A percentile compares a stretch with the other conserved stretches of the same genome.
phyloP scores from a whole-genome alignment of 2,329 filamentous ascomycete genomes.

The Colletotrichum filicis region DNA sequence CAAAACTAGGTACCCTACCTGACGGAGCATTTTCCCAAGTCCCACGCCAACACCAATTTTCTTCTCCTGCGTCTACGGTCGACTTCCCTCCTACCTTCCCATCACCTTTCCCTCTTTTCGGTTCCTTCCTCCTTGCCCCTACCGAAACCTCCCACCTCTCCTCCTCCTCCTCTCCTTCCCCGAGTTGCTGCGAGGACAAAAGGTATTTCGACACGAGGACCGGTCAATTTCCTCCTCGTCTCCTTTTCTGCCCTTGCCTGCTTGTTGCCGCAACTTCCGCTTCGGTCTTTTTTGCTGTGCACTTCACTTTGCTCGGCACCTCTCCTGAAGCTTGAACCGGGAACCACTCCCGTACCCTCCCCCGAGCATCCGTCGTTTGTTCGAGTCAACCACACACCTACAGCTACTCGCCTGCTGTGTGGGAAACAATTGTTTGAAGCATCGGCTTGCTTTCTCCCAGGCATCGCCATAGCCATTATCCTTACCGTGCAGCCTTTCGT shows the following conservation, averaged over 20 bases:
- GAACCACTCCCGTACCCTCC: slow-evolving; percentile 35
- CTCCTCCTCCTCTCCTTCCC: slow-evolving; percentile 16
- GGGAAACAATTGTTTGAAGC: slow-evolving; percentile 20
- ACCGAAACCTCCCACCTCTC: slow-evolving; percentile 23
- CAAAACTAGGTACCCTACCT: neutral
- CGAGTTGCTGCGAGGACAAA: slow-evolving; percentile 36
- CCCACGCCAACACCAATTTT: slow-evolving; percentile 36
- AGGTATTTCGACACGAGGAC: slow-evolving; percentile 28
- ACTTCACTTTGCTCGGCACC: slow-evolving; percentile 33
- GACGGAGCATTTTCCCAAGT: slow-evolving; percentile 36
- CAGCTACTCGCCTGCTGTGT: slow-evolving; percentile 19
- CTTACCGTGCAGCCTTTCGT: slow-evolving; percentile 32
- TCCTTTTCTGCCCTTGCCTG: slow-evolving; percentile 26
- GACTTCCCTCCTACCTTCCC: slow-evolving; percentile 43
- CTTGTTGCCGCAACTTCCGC: slow-evolving; percentile 29
- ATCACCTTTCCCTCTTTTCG: slow-evolving; percentile 40
- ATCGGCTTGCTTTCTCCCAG: slow-evolving; percentile 8
- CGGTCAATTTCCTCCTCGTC: slow-evolving; percentile 30
- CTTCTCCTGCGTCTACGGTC: slow-evolving; percentile 31
- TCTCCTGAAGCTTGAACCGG: slow-evolving; percentile 36
- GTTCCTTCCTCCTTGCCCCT: slow-evolving; percentile 32
- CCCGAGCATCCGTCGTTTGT: slow-evolving; percentile 34
- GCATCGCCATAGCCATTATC: slow-evolving; percentile 21
- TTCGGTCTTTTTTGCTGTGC: slow-evolving; percentile 31
- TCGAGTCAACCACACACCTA: slow-evolving; percentile 32